Base-by-base conservation (phyloP, 1,139 yeast genomes). In the Zygoascus meyerae region DNA sequence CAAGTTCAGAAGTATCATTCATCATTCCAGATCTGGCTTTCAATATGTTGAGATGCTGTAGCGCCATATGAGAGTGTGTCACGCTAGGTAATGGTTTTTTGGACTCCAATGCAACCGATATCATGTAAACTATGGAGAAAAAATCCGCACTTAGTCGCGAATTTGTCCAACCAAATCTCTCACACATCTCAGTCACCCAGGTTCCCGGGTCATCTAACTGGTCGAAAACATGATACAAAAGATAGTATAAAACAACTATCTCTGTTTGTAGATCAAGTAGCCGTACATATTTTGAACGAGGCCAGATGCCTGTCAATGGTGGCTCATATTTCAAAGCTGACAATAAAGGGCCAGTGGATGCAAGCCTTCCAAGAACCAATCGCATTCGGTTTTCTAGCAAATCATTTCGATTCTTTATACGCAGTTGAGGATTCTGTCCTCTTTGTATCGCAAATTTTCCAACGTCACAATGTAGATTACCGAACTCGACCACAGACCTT, bases 51-150 rank as follows among this genome's bases (percentile, higher is more conserved):
- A 51, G 28, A 48, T 55, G 58, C 31, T 51, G 47, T 6, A 48
- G 46, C 38, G 56, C 51, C 26, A 57, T 49, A 14, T 60, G 62
- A 1, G 63, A 59, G 1, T 64, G 62, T 16, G 63, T 57, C 28
- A 61, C 48, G 44, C 54, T 57, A 1, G 66, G 66, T 9, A 62
- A 48, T 5, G 66, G 59, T 5, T 46, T 46, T 7, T 59, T 58
- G n/a, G 59, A 49, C 32, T 48, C 45, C 37, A 62, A 47, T 11
- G 65, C 55, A 14, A 49, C 49, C 10, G 61, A 54, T 5, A 58
- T 50, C 63, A 62, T 59, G 48, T 57, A 61, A 15, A 61, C 38
- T 9, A 57, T 55, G 3, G 65, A 59, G 46, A 62, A 58, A 30
- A 56, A 52, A 26, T 60, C 63, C 2, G 63, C 57, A 37, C 52